These are phyloP conservation scores for Tetrahymena borealis DNA, from an alignment of 73 alveolate species.

Conservation along the genomic window DNA sequence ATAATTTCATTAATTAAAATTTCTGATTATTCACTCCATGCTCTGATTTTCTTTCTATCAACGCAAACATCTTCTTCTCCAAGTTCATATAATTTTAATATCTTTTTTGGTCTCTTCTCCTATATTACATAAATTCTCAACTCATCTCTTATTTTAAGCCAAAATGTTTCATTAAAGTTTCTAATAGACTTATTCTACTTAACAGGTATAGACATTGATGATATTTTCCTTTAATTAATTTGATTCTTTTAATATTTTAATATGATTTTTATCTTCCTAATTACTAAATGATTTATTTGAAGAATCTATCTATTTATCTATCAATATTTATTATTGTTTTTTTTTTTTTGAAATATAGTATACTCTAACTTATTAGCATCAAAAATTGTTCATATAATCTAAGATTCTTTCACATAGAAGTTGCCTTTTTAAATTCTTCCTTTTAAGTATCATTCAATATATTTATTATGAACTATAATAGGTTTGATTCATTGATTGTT, in stretches of 20 bases:
- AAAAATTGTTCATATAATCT: no score
- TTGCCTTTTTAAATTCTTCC: no score
- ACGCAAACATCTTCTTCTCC: background rate
- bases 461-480: no score
- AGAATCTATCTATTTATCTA: no score
- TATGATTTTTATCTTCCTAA: no score
- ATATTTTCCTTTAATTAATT: background rate
- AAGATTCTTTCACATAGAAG: no score
- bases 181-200: background rate
- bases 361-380: no score
- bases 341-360: no score
- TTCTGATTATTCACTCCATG: background rate
- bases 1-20: background rate
- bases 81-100: background rate
- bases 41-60: background rate
- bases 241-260: background rate
- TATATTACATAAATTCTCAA: background rate
- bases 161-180: background rate
- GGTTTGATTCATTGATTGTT: no score
- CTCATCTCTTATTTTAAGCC: background rate
- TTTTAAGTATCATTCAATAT: no score
- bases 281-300: no score
- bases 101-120: background rate
- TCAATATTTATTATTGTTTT: no score
- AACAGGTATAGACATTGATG: background rate